A percentile compares a stretch with the other conserved stretches of the same genome.
These are phyloP conservation scores for Aspergillus sp. DNA, from an alignment of 2,329 filamentous ascomycete genomes.

Conservation along the genomic window DNA sequence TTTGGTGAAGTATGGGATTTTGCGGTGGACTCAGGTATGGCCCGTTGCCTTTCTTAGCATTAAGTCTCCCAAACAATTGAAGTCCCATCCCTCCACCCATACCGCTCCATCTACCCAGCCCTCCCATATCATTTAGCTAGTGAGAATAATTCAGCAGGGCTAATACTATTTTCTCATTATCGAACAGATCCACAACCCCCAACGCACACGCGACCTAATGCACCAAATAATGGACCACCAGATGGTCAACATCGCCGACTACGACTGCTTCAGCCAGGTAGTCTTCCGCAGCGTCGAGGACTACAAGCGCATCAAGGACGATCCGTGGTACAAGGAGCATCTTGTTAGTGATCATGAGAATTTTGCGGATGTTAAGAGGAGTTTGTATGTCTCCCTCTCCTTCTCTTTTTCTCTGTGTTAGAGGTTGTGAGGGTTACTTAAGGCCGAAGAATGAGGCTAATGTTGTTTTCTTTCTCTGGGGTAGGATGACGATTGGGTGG, in stretches of 20 bases:
- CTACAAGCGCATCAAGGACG: conserved; percentile 55
- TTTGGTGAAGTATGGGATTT: conserved; percentile 56
- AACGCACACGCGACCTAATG: conserved; percentile 46
- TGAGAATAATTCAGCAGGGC: too few relatives aligned
- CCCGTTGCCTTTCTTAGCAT: background rate
- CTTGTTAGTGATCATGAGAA: conserved; percentile 53
- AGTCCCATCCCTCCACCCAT: background rate
- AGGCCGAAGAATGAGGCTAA: too few relatives aligned
- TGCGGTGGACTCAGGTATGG: conserved; percentile 50
- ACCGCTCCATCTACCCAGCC: too few relatives aligned
- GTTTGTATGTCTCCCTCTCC: conserved; percentile 24
- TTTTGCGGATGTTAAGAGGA: conserved; percentile 55
- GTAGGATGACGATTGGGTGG: conserved; percentile 55
- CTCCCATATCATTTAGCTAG: too few relatives aligned
- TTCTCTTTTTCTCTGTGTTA: background rate
- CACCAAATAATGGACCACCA: conserved; percentile 49
- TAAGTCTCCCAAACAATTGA: too few relatives aligned
- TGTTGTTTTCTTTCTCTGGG: background rate
- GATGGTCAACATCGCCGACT: conserved; percentile 55
- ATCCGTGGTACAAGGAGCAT: conserved; percentile 55
- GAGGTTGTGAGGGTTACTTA: background rate
- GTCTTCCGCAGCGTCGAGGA: conserved; percentile 52
- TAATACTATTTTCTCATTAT: too few relatives aligned
- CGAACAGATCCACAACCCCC: conserved; percentile 49
- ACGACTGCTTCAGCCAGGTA: conserved; percentile 56